phyloP scores from a whole-genome alignment of 768 basidiomycete genomes.

The Pleurotus ostreatus region DNA sequence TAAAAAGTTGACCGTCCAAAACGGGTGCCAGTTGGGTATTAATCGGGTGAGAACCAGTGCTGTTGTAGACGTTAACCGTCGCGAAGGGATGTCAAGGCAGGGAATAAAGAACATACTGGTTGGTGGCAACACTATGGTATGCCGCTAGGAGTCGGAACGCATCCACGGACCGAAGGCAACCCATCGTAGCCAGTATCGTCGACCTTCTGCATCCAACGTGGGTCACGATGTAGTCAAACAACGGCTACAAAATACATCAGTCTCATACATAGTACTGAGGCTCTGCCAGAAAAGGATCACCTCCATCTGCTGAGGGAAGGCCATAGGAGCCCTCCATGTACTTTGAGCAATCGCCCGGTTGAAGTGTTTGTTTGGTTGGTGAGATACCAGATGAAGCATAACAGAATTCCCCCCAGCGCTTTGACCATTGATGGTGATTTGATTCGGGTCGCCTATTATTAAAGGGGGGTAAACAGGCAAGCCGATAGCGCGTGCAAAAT shows the following conservation, averaged over 20 bases:
- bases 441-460: slow-evolving; percentile 28
- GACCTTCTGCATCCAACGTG: slow-evolving; percentile 47
- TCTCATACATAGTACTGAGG: not conserved
- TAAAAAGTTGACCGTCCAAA: slow-evolving; percentile 48
- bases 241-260: slow-evolving; percentile 28
- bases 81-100: not conserved
- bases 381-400: slow-evolving; percentile 52
- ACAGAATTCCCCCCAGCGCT: slow-evolving; percentile 17
- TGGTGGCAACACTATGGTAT: slow-evolving; percentile 39
- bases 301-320: slow-evolving; percentile 46
- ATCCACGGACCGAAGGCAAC: slow-evolving; percentile 45
- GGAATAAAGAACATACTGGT: slow-evolving; percentile 31
- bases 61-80: slow-evolving; percentile 22
- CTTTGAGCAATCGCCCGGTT: slow-evolving; percentile 58
- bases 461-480: too few species aligned
- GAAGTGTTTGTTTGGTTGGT: slow-evolving; percentile 38
- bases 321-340: slow-evolving; percentile 47
- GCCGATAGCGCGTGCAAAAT: not conserved
- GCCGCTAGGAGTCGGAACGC: slow-evolving; percentile 48
- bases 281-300: slow-evolving; percentile 24
- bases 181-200: slow-evolving; percentile 28
- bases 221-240: slow-evolving; percentile 48
- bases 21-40: slow-evolving; percentile 19
- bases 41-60: slow-evolving; percentile 33
- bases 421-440: slow-evolving; percentile 35